Evolutionary conservation across 257 asterid genomes (phyloP), one percentile per base, ranked within the genome.

Genomic region (Euphrasia confusa): DNA sequence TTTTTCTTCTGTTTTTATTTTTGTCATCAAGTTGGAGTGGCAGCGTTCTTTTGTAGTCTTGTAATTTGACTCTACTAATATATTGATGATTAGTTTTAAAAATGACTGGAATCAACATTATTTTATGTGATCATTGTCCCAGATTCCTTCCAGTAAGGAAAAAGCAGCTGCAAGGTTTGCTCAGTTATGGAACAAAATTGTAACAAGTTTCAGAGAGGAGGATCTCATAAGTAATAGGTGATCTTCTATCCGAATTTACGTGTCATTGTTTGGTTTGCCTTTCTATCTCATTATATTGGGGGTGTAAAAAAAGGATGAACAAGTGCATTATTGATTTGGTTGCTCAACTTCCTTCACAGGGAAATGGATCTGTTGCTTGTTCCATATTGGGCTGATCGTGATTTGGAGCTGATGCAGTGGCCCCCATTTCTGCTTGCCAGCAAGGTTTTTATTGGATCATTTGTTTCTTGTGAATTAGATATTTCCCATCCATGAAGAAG

Each of bases 311-410:
- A 64, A 28, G 54, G 33, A 63, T 14, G 65, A 35, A 48, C 37
- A 13, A 54, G 4, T 58, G 57, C 67, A 64, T 71, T 54, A 26
- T 58, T 70, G 40, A 60, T 48, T 53, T 54, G 40, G 58, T 67
- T 60, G 61, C 68, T 74, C 49, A 59, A 54, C 54, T 48, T 80
- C 63, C 62, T 62, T 70, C 61, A 30, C 72, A 93, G 99, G 92
- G 97, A 93, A 79, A 93, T 89, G 99, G 94, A 93, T 75, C 83
- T 93, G 73, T 78, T 93, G 84, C 95, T 93, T 72, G 99, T 93
- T 74, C 99, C 99, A 15, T 93, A 93, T 77, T 93, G 97, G 97
- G 97, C 97, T 71, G 96, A 93, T 72, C 97, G 95, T 66, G 94
- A 89, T 69, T 69, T 93, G 80, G 94, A 82, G 69, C 84, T 93